phyloP scores from a whole-genome alignment of 768 basidiomycete species.

The Tubosaeta sp. region DNA sequence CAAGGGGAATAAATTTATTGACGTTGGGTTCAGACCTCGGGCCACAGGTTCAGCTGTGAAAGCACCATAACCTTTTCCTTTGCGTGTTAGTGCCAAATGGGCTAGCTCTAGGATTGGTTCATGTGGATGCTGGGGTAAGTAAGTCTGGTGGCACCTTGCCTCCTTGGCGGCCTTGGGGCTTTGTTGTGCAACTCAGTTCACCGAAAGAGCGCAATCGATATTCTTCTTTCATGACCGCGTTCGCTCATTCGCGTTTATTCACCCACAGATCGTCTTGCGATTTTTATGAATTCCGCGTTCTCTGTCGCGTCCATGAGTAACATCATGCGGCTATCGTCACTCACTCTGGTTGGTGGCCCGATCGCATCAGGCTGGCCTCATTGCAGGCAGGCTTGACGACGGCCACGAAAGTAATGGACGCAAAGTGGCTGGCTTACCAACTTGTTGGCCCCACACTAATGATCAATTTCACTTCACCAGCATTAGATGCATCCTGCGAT shows the following conservation, averaged over 20 bases:
- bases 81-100: not conserved
- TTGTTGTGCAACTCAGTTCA: not conserved
- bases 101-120: not conserved
- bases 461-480: constrained; percentile 2
- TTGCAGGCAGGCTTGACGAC: constrained; percentile 15
- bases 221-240: not conserved
- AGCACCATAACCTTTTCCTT: not conserved
- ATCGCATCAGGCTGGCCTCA: constrained; percentile 12
- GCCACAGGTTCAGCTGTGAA: not conserved
- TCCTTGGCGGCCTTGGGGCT: not conserved
- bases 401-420: constrained; percentile 8
- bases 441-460: not conserved
- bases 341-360: not conserved
- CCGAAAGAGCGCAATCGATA: not conserved
- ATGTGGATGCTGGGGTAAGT: not conserved
- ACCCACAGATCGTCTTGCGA: constrained; percentile 12
- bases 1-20: not conserved
- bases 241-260: not conserved
- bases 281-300: constrained; percentile 8
- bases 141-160: not conserved
- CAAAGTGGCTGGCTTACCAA: constrained; percentile 8
- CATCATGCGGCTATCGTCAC: constrained; percentile 4
- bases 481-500: constrained; percentile 12
- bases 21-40: too few species aligned
- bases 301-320: constrained; percentile 1